phyloP scores from a whole-genome alignment of 2,329 filamentous ascomycete genomes.

The Alternaria triticina region DNA sequence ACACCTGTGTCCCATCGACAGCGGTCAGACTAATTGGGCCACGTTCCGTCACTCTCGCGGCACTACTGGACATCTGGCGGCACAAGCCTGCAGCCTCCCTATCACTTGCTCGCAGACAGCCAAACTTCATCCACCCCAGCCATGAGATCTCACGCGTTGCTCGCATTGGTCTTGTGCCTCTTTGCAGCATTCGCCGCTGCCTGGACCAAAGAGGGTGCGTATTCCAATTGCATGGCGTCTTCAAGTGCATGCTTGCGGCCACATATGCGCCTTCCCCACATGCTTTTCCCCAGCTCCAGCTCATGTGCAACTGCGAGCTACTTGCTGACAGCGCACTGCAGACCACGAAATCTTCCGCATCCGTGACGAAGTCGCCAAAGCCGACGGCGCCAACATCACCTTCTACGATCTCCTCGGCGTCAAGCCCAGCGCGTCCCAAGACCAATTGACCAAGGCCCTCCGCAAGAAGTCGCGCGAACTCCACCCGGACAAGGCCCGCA shows the following conservation, averaged over 20 bases:
- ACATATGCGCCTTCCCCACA: slow-evolving; percentile 17
- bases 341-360: slow-evolving; percentile 98
- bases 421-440: slow-evolving; percentile 72
- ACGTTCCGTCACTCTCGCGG: slow-evolving; percentile 32
- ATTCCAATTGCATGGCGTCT: slow-evolving; percentile 3
- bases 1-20: slow-evolving; percentile 9
- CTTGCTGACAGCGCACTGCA: slow-evolving; percentile 49
- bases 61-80: slow-evolving; percentile 24
- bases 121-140: slow-evolving; percentile 41
- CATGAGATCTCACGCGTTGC: slow-evolving; percentile 72
- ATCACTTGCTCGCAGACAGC: slow-evolving; percentile 27
- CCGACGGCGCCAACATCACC: slow-evolving; percentile 78
- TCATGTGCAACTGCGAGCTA: slow-evolving; percentile 13
- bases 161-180: slow-evolving; percentile 72
- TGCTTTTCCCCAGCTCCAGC: slow-evolving; percentile 20
- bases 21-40: slow-evolving; percentile 27
- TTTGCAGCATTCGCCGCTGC: slow-evolving; percentile 74
- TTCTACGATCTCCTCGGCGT: slow-evolving; percentile 95
- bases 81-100: slow-evolving; percentile 40
- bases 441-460: slow-evolving; percentile 93
- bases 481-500: slow-evolving; percentile 95
- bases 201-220: slow-evolving; percentile 84
- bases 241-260: slow-evolving; percentile 7
- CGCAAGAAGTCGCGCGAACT: slow-evolving; percentile 82
- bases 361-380: slow-evolving; percentile 79